Percentiles rank a stretch among this genome's conserved stretches.
Conservation (phyloP, 2,329 filamentous ascomycete genomes). For the Aspergillus novoparasiticus region DNA sequence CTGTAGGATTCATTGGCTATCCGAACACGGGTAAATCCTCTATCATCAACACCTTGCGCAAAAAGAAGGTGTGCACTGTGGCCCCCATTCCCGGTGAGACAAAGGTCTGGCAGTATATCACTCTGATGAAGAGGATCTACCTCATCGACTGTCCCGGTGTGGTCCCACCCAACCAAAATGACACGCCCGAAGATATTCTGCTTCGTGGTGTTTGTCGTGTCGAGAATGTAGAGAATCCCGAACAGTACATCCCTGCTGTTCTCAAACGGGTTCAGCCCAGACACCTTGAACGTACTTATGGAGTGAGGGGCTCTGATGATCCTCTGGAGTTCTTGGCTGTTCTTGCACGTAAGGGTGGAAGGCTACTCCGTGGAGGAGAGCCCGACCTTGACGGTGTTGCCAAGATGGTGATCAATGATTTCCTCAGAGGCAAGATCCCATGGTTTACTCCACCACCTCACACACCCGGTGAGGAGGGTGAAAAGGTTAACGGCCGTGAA, state of each 20-base stretch:
- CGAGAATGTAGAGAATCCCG: conserved; percentile 94
- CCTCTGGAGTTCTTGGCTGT: conserved; percentile 83
- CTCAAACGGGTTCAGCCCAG: conserved; percentile 78
- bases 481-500: conserved; percentile 67
- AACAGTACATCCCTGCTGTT: conserved; percentile 89
- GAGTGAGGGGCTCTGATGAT: conserved; percentile 76
- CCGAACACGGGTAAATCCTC: conserved; percentile 96
- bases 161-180: conserved; percentile 82
- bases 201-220: conserved; percentile 89
- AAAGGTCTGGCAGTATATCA: conserved; percentile 98
- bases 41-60: conserved; percentile 93
- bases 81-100: conserved; percentile 96
- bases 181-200: conserved; percentile 84
- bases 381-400: conserved; percentile 92
- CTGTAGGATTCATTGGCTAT: conserved; percentile 84
- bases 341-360: conserved; percentile 81
- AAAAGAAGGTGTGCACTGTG: conserved; percentile 91
- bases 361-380: conserved; percentile 88
- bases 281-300: conserved; percentile 92
- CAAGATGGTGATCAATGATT: conserved; percentile 96
- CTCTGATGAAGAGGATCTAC: conserved; percentile 90
- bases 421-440: conserved; percentile 89
- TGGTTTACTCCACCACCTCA: conserved; percentile 88
- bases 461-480: conserved; percentile 52
- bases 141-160: conserved; percentile 97